Evolutionary conservation across 2,329 filamentous ascomycete species (phyloP).

Genomic region (Monilinia fructigena): DNA sequence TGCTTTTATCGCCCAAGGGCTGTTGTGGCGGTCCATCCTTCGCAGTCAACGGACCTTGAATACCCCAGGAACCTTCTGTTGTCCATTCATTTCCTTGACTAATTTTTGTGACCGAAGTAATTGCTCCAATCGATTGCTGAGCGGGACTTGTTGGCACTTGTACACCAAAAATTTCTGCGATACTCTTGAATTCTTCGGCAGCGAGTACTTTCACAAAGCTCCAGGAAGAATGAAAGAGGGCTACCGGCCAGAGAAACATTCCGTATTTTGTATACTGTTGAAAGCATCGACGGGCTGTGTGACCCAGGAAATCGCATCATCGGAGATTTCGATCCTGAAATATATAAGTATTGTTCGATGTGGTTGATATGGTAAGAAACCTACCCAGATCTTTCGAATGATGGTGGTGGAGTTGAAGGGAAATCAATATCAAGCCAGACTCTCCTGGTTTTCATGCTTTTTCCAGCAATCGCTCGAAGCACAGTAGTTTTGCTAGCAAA

Average conservation of each 20-base stretch:
- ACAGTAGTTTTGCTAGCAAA: slow-evolving; percentile 47
- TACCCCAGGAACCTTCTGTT: slow-evolving; percentile 11
- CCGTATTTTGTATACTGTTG: slow-evolving; percentile 47
- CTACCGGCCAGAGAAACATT: slow-evolving; percentile 55
- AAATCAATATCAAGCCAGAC: slow-evolving; percentile 62
- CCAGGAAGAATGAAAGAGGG: slow-evolving; percentile 52
- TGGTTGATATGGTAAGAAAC: slow-evolving; percentile 29
- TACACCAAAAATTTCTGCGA: slow-evolving; percentile 50
- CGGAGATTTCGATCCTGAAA: slow-evolving; percentile 50
- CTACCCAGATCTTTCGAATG: slow-evolving; percentile 60
- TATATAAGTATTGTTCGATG: slow-evolving; percentile 31
- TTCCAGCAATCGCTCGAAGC: slow-evolving; percentile 46
- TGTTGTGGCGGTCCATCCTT: slow-evolving; percentile 30
- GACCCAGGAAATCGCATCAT: slow-evolving; percentile 50
- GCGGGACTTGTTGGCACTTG: slow-evolving; percentile 31
- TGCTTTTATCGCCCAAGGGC: slow-evolving; percentile 23
- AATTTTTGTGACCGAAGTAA: slow-evolving; percentile 11
- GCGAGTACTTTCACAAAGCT: slow-evolving; percentile 51
- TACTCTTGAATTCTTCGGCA: slow-evolving; percentile 44
- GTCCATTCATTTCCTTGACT: slow-evolving; percentile 11
- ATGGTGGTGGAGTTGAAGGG: slow-evolving; percentile 57
- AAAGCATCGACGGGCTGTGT: slow-evolving; percentile 50
- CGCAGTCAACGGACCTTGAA: slow-evolving; percentile 22
- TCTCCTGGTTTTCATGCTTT: slow-evolving; percentile 49
- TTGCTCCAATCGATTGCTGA: slow-evolving; percentile 32